Percentiles rank a stretch among this genome's conserved stretches.
Evolutionary conservation across 768 basidiomycete genomes (phyloP).

Genomic region (Suillus clintonianus): DNA sequence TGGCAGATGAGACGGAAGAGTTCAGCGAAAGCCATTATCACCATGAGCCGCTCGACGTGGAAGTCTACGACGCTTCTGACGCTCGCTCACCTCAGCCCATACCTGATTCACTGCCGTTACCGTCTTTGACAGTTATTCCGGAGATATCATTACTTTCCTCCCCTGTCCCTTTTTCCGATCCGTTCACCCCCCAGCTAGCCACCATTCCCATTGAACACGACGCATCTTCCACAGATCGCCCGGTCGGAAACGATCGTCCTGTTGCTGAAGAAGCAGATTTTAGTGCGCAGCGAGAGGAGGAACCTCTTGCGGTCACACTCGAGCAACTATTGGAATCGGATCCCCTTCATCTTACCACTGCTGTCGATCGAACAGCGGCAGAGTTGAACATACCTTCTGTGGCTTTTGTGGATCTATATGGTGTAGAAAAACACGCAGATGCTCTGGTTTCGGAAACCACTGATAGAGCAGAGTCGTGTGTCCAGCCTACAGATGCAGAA

Average conservation of each 20-base stretch:
- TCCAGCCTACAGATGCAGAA: neutral
- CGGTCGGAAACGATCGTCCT: neutral
- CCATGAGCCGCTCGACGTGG: conserved; percentile 39
- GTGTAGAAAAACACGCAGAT: neutral
- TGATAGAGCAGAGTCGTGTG: neutral
- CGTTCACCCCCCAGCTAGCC: neutral
- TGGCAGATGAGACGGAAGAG: conserved; percentile 34
- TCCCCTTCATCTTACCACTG: neutral
- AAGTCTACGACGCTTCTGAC: conserved; percentile 42
- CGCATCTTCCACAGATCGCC: neutral
- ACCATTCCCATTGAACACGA: neutral
- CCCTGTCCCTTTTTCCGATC: neutral
- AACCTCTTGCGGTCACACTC: neutral
- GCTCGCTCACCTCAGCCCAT: conserved; percentile 28
- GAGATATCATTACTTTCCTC: conserved; percentile 8
- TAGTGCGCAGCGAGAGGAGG: neutral
- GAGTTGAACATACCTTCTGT: neutral
- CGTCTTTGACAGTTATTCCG: conserved; percentile 2
- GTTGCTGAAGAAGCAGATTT: neutral
- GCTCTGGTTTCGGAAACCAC: neutral
- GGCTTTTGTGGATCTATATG: neutral
- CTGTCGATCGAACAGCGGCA: neutral
- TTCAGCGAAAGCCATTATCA: conserved; percentile 12
- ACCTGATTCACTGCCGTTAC: conserved; percentile 16
- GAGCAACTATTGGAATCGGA: neutral